A percentile compares a stretch with the other conserved stretches of the same genome.
Evolutionary conservation across 305 asterid species (phyloP).

Genomic region (Fraxinus floribunda): DNA sequence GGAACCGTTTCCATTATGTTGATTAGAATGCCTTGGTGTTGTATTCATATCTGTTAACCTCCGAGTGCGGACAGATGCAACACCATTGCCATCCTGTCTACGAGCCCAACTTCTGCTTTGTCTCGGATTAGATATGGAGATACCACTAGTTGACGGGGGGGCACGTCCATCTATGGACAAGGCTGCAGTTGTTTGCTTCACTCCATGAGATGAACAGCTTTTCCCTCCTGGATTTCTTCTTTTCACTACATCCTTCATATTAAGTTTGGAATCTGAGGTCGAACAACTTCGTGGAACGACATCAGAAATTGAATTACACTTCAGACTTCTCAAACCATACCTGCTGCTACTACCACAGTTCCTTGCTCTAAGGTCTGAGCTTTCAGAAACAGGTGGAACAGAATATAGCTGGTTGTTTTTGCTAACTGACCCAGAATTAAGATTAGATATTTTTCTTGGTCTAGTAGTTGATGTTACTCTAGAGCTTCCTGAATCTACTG

Average conservation of each 20-base stretch:
- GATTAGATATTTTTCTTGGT: constrained; percentile 33
- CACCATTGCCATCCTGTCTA: constrained; percentile 34
- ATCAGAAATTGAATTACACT: constrained; percentile 47
- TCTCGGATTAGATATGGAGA: constrained; percentile 42
- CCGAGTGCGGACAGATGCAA: constrained; percentile 38
- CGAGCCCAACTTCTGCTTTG: constrained; percentile 28
- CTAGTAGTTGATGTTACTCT: constrained; percentile 32
- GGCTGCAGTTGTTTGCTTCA: constrained; percentile 32
- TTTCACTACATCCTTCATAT: constrained; percentile 32
- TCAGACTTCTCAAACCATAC: constrained; percentile 41
- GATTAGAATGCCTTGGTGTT: constrained; percentile 33
- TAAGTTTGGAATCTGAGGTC: constrained; percentile 37
- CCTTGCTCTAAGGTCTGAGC: constrained; percentile 27
- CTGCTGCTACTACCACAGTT: constrained; percentile 34
- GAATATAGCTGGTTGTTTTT: constrained; percentile 35
- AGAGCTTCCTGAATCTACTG: constrained; percentile 37
- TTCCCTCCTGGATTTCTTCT: constrained; percentile 46
- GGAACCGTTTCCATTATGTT: constrained; percentile 32
- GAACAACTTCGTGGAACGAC: constrained; percentile 40
- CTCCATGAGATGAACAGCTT: constrained; percentile 45
- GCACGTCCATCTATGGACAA: constrained; percentile 23
- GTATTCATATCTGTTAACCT: constrained; percentile 38
- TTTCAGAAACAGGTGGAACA: constrained; percentile 33
- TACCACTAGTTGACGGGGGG: constrained; percentile 35
- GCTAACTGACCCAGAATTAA: constrained; percentile 27